Evolutionary conservation across 345 rosid genomes (phyloP).

Genomic region (Clausena lansium): DNA sequence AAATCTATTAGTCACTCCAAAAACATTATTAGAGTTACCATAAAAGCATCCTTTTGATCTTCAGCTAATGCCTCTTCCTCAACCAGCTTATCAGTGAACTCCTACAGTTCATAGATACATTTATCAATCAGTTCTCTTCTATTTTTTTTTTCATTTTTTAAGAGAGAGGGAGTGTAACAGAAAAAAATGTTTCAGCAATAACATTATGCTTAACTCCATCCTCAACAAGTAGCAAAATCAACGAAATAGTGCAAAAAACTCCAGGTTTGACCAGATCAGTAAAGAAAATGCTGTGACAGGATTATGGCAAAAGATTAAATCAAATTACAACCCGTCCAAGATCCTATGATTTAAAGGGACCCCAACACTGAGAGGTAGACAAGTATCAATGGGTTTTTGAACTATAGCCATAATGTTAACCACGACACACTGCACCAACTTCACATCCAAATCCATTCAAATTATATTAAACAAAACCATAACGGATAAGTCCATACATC

Average conservation of each 20-base stretch:
- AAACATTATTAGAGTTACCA: conserved; percentile 34
- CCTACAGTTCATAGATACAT: conserved; percentile 40
- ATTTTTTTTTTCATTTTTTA: not conserved
- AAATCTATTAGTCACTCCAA: conserved; percentile 9
- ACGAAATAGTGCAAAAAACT: not conserved
- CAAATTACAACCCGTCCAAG: not conserved
- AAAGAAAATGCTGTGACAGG: too few species aligned
- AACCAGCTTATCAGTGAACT: conserved; percentile 60
- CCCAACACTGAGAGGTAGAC: not conserved
- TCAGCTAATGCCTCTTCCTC: conserved; percentile 61
- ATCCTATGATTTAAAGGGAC: not conserved
- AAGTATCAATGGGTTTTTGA: not conserved
- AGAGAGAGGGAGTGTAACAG: not conserved
- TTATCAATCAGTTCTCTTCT: not conserved
- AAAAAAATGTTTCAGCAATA: not conserved
- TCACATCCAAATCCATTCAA: not conserved
- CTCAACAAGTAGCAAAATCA: not conserved
- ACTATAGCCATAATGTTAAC: not conserved
- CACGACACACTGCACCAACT: not conserved
- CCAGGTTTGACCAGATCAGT: not conserved
- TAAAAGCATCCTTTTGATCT: conserved; percentile 87
- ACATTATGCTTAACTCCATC: not conserved
- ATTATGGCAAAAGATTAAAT: not conserved
- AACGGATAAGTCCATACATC: conserved; percentile 50
- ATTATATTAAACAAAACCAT: not conserved